A percentile compares a stretch with the other conserved stretches of the same genome.
Evolutionary conservation across 1,284 basidiomycete genomes (phyloP).

Genomic region (Moesziomyces parantarcticus): DNA sequence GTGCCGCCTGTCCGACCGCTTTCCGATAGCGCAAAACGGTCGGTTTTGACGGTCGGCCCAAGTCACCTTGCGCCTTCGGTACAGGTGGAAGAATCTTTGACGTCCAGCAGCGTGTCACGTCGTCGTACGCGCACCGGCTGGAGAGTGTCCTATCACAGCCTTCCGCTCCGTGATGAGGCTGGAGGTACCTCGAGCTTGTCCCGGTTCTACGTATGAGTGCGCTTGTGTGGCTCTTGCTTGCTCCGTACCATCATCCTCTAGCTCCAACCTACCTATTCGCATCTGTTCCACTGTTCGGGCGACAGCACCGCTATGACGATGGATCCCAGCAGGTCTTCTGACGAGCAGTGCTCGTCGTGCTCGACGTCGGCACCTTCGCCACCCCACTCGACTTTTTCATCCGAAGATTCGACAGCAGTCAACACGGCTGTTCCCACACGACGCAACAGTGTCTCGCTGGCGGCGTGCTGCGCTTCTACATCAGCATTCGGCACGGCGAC

Average conservation of each 20-base stretch:
- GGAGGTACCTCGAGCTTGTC: no score
- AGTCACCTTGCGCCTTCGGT: constrained; percentile 2
- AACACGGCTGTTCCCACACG: constrained; percentile 43
- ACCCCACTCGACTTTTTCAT: constrained; percentile 22
- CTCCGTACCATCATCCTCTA: background rate
- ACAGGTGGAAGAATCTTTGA: background rate
- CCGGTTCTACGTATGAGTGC: no score
- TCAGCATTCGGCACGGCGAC: background rate
- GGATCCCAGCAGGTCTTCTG: constrained; percentile 19
- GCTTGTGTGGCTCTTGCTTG: background rate
- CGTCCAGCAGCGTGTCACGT: background rate
- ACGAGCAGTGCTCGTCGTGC: constrained; percentile 19
- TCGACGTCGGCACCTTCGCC: constrained; percentile 17
- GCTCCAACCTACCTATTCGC: no score
- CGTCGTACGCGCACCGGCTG: background rate
- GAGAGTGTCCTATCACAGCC: background rate
- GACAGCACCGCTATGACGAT: background rate
- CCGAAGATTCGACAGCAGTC: constrained; percentile 43
- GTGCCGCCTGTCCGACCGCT: background rate
- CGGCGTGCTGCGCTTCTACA: no score
- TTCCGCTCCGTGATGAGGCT: background rate
- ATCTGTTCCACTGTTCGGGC: no score
- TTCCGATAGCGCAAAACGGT: constrained; percentile 13
- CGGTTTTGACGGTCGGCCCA: constrained; percentile 25
- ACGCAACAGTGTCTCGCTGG: constrained; percentile 38